phyloP scores from a whole-genome alignment of 345 rosid species.

The Hevea brasiliensis region DNA sequence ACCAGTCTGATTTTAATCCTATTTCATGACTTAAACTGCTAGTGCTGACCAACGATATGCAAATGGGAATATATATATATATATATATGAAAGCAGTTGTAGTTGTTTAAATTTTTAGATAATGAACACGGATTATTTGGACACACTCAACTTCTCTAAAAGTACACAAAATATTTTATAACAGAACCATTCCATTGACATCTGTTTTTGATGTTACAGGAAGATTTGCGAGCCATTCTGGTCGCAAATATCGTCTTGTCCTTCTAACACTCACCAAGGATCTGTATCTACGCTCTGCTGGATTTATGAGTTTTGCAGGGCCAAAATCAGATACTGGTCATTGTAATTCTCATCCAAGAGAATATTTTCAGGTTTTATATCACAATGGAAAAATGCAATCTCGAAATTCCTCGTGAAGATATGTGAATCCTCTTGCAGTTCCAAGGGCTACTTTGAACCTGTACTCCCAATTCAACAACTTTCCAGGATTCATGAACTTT shows the following conservation, averaged over 20 bases:
- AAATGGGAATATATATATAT: no score
- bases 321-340: slow-evolving; percentile 26
- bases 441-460: slow-evolving; percentile 22
- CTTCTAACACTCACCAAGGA: slow-evolving; percentile 11
- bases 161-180: no score
- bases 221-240: slow-evolving; percentile 28
- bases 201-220: slow-evolving; percentile 24
- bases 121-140: no score
- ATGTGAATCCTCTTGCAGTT: slow-evolving; percentile 25
- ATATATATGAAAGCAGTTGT: no score
- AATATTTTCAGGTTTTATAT: slow-evolving; percentile 25
- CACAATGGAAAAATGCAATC: slow-evolving; percentile 28
- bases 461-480: slow-evolving; percentile 8
- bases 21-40: no score
- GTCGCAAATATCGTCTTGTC: slow-evolving; percentile 25
- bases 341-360: slow-evolving; percentile 19
- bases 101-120: no score
- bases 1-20: no score
- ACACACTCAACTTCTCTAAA: slow-evolving; percentile 17
- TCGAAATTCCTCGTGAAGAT: slow-evolving; percentile 29
- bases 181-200: slow-evolving; percentile 14
- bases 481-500: slow-evolving; percentile 18
- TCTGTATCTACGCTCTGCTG: slow-evolving; percentile 8
- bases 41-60: no score
- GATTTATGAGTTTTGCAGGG: slow-evolving; percentile 21